Conservation (phyloP, 768 basidiomycete species). For the Inosperma sp. region DNA sequence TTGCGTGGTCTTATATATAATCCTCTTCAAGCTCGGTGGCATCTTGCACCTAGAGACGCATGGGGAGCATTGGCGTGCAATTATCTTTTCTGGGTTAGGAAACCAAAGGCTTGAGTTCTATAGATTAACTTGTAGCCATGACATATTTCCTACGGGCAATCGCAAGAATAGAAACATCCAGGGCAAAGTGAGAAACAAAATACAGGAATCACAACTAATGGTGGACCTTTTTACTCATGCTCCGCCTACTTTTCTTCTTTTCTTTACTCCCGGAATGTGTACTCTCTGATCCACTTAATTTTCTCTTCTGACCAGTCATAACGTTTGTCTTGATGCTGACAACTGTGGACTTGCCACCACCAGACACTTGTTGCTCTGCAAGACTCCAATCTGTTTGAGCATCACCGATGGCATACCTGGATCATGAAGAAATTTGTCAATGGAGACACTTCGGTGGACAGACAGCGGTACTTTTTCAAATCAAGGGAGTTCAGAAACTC, state of each 20-base stretch:
- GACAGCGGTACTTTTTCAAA: conserved; percentile 61
- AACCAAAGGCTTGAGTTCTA: too few species aligned
- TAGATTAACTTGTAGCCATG: too few species aligned
- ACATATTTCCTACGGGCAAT: too few species aligned
- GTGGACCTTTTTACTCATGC: conserved; percentile 43
- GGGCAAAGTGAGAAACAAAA: neutral
- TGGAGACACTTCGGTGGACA: conserved; percentile 11
- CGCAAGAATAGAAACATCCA: too few species aligned
- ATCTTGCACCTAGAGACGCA: conserved; percentile 56
- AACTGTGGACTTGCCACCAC: conserved; percentile 56
- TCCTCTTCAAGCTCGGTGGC: conserved; percentile 67
- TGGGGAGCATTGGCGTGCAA: conserved; percentile 59
- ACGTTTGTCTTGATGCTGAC: conserved; percentile 64
- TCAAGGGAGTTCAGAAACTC: conserved; percentile 88
- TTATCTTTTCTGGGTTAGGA: conserved; percentile 89
- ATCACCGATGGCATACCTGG: conserved; percentile 74
- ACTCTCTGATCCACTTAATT: conserved; percentile 32
- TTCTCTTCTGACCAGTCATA: conserved; percentile 52
- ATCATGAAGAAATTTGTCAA: conserved; percentile 11
- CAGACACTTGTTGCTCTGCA: conserved; percentile 69
- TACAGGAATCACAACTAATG: conserved; percentile 22
- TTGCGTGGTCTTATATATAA: conserved; percentile 75
- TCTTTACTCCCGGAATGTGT: conserved; percentile 17
- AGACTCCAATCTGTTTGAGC: conserved; percentile 64
- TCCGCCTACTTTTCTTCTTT: conserved; percentile 48